Evolutionary conservation across 129 eudicot genomes (phyloP).

Genomic region (Mikania micrantha): DNA sequence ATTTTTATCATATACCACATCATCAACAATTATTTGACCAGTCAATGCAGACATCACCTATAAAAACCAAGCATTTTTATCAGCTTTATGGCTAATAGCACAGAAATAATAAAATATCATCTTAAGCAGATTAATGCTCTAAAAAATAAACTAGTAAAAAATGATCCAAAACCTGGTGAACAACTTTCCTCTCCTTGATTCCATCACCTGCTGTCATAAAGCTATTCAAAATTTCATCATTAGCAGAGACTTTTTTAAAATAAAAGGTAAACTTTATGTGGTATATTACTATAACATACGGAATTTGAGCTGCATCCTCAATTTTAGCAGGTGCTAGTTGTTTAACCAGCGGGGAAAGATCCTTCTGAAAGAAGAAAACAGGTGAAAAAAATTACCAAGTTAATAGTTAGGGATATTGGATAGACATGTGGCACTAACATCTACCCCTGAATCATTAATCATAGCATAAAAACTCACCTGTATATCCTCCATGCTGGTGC

Average conservation of each 20-base stretch:
- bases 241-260: neutral
- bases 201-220: slow-evolving; percentile 88
- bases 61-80: slow-evolving; percentile 12
- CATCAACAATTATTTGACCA: slow-evolving; percentile 72
- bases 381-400: neutral
- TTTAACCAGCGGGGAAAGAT: slow-evolving; percentile 87
- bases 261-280: neutral
- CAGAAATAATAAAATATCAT: slow-evolving; percentile 2
- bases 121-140: neutral
- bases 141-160: neutral
- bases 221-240: slow-evolving; percentile 32
- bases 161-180: slow-evolving; percentile 58
- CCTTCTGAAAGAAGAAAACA: slow-evolving; percentile 44
- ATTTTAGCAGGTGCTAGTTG: slow-evolving; percentile 58
- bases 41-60: slow-evolving; percentile 67
- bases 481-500: slow-evolving; percentile 62
- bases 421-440: slow-evolving; percentile 2
- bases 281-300: slow-evolving; percentile 53
- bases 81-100: neutral
- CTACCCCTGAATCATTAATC: slow-evolving; percentile 5
- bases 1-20: slow-evolving; percentile 68
- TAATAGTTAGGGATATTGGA: neutral
- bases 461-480: slow-evolving; percentile 42
- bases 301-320: slow-evolving; percentile 54
- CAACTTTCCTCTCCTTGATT: slow-evolving; percentile 59